Conservation (phyloP, 352 stramenopile genomes). For the Phytophthora fragariaefolia region DNA sequence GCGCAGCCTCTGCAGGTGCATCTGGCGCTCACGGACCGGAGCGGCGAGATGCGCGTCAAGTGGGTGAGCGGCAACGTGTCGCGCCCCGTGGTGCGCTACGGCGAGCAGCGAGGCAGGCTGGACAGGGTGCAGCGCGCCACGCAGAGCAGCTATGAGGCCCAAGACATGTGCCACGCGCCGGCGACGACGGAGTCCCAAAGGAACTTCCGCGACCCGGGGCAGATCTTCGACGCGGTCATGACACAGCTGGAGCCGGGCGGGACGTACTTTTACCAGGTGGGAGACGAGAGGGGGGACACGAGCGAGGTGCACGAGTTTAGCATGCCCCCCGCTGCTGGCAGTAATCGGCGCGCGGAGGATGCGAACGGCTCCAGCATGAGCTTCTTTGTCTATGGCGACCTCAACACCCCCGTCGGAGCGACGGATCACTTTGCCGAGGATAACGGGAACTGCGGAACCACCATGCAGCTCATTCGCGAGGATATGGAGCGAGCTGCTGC, state of each 20-base stretch:
- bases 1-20: constrained; percentile 56
- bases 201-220: constrained; percentile 43
- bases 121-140: constrained; percentile 21
- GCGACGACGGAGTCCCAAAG: constrained; percentile 26
- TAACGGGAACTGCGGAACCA: constrained; percentile 45
- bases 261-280: constrained; percentile 49
- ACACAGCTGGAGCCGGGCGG: constrained; percentile 37
- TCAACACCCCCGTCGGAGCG: constrained; percentile 44
- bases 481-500: constrained; percentile 39
- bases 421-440: constrained; percentile 40
- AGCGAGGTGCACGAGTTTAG: constrained; percentile 41
- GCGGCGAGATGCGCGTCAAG: constrained; percentile 56
- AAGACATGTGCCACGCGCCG: constrained; percentile 42
- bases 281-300: constrained; percentile 33
- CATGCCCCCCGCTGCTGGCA: constrained; percentile 34
- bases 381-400: constrained; percentile 82
- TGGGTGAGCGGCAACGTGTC: constrained; percentile 58
- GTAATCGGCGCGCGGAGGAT: constrained; percentile 20
- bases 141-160: constrained; percentile 35
- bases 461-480: constrained; percentile 41
- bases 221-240: constrained; percentile 54
- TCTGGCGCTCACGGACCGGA: constrained; percentile 41
- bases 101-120: constrained; percentile 28
- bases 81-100: constrained; percentile 47
- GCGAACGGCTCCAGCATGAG: constrained; percentile 45